Evolutionary conservation across 768 basidiomycete species (phyloP).

Genomic region (Mycena galopus): DNA sequence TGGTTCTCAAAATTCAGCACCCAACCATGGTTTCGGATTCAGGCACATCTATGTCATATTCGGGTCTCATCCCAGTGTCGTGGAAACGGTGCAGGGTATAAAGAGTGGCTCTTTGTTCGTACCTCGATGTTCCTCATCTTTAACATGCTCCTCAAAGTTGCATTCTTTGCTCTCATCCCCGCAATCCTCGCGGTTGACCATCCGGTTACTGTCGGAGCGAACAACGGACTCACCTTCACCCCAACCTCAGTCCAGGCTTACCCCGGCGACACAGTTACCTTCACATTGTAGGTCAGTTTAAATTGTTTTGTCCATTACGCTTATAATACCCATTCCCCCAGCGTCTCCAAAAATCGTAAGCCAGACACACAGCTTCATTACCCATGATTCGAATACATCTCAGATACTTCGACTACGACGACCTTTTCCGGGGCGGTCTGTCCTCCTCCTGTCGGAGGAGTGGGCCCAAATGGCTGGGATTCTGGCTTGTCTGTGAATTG

Average conservation of each 20-base stretch:
- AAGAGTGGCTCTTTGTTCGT: no score
- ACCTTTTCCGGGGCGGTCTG: slow-evolving; percentile 36
- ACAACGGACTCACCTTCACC: slow-evolving; percentile 13
- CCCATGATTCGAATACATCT: background rate
- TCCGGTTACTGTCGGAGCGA: no score
- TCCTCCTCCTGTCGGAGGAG: slow-evolving; percentile 38
- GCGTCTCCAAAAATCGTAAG: slow-evolving; percentile 34
- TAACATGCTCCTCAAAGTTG: no score
- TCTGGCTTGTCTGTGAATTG: slow-evolving; percentile 37
- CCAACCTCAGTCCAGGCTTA: slow-evolving; percentile 28
- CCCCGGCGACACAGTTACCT: slow-evolving; percentile 37
- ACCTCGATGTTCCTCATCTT: no score
- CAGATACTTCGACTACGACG: slow-evolving; percentile 38
- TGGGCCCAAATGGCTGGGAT: slow-evolving; percentile 36
- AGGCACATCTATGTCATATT: background rate
- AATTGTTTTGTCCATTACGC: background rate
- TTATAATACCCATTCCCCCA: background rate
- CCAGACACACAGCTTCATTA: background rate
- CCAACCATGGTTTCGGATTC: background rate
- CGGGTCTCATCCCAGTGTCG: no score
- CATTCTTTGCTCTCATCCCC: no score
- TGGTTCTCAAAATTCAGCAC: background rate
- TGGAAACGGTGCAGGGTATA: no score
- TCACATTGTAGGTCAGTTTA: slow-evolving; percentile 19
- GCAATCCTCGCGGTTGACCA: no score